These are phyloP conservation scores for Suillus weaverae DNA, from an alignment of 768 basidiomycete genomes.

Conservation along the genomic window DNA sequence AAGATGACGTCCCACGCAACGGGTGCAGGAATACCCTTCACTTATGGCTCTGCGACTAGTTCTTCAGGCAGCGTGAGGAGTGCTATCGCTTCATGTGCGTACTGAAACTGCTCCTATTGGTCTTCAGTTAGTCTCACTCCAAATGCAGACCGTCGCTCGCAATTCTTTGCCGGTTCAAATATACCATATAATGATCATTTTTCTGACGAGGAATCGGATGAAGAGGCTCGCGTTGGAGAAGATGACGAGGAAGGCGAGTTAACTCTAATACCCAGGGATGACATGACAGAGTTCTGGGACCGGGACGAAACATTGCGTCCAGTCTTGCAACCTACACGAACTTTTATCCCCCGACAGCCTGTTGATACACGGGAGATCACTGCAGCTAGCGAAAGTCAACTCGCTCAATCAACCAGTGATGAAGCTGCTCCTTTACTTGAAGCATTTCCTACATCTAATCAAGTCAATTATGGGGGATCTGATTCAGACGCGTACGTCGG, in stretches of 20 bases:
- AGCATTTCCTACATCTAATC: slow-evolving; percentile 21
- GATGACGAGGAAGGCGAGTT: slow-evolving; percentile 15
- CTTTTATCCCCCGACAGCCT: neutral
- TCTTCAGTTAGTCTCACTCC: slow-evolving; percentile 6
- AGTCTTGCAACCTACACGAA: neutral
- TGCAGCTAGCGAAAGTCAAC: neutral
- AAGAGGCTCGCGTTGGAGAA: slow-evolving; percentile 15
- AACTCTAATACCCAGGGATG: slow-evolving; percentile 9
- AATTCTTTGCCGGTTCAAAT: slow-evolving; percentile 62
- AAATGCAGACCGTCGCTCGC: slow-evolving; percentile 61
- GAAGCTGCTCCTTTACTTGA: slow-evolving; percentile 43
- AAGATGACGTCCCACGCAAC: slow-evolving; percentile 48
- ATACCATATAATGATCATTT: slow-evolving; percentile 51
- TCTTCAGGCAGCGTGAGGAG: slow-evolving; percentile 46
- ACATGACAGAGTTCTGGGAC: slow-evolving; percentile 20
- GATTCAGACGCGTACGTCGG: neutral
- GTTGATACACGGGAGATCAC: neutral
- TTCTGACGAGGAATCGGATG: slow-evolving; percentile 38
- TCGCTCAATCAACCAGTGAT: neutral
- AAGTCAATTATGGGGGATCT: neutral
- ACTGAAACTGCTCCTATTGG: neutral
- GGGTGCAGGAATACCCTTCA: slow-evolving; percentile 34
- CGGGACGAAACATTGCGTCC: slow-evolving; percentile 20
- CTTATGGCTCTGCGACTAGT: slow-evolving; percentile 50
- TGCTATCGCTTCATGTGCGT: slow-evolving; percentile 62